A percentile compares a stretch with the other conserved stretches of the same genome.
phyloP scores from a whole-genome alignment of 2,329 filamentous ascomycete genomes.

The Scytalidium sp. region DNA sequence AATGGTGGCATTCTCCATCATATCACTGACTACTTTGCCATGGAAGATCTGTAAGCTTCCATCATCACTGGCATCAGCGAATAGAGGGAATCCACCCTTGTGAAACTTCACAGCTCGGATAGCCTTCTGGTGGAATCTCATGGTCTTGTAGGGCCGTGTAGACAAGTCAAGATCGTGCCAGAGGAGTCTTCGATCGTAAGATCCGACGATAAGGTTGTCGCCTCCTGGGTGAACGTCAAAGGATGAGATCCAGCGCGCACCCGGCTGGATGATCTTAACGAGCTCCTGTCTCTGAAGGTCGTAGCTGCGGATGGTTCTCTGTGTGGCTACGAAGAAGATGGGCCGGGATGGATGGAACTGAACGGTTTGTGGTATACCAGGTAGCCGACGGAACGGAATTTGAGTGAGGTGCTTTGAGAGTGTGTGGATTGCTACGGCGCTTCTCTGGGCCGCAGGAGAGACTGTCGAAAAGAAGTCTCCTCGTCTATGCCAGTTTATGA shows the following conservation, averaged over 20 bases:
- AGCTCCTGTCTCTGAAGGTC: slow-evolving; percentile 89
- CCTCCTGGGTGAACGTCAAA: slow-evolving; percentile 92
- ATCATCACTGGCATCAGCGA: slow-evolving; percentile 94
- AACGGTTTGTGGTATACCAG: slow-evolving; percentile 78
- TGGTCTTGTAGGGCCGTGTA: slow-evolving; percentile 87
- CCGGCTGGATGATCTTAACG: slow-evolving; percentile 89
- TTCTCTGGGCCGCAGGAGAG: slow-evolving; percentile 73
- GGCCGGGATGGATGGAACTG: slow-evolving; percentile 94
- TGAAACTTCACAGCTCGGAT: slow-evolving; percentile 90
- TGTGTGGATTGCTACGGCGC: slow-evolving; percentile 90
- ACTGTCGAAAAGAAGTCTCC: slow-evolving; percentile 95
- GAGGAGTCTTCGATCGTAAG: slow-evolving; percentile 87
- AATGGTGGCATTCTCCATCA: slow-evolving; percentile 95
- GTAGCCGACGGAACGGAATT: slow-evolving; percentile 78
- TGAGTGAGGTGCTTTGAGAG: slow-evolving; percentile 93
- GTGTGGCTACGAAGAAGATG: slow-evolving; percentile 93
- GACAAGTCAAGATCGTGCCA: slow-evolving; percentile 98
- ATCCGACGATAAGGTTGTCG: slow-evolving; percentile 90
- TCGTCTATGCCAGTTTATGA: slow-evolving; percentile 87
- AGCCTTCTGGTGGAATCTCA: slow-evolving; percentile 90
- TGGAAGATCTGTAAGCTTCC: slow-evolving; percentile 95
- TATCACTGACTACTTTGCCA: slow-evolving; percentile 88
- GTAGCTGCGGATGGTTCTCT: slow-evolving; percentile 89
- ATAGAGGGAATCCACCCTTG: slow-evolving; percentile 73
- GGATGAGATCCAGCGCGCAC: slow-evolving; percentile 89